Percentiles rank a stretch among this genome's conserved stretches.
phyloP scores from a whole-genome alignment of 345 rosid genomes.

The Capsella bursapastoris region DNA sequence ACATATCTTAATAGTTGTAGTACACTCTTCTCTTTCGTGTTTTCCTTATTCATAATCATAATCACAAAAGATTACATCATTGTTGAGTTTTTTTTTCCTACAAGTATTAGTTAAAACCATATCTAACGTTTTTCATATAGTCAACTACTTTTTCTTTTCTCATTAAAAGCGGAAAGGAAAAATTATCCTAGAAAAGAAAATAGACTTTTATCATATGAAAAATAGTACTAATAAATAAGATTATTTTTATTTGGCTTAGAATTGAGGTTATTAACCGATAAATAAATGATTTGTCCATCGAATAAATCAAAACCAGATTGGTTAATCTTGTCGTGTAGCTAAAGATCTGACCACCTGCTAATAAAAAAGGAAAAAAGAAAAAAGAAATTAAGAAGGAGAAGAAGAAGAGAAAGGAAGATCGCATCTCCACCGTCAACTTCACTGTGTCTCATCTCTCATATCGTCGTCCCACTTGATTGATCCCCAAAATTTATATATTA shows the following conservation, averaged over 20 bases:
- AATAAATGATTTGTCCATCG: not conserved
- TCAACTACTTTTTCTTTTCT: not conserved
- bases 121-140: not conserved
- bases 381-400: not conserved
- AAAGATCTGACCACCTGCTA: not conserved
- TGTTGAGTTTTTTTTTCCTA: not conserved
- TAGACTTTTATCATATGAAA: not conserved
- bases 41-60: not conserved
- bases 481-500: not conserved
- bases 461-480: constrained; percentile 17
- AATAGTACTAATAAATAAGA: too few species aligned
- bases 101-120: not conserved
- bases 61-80: not conserved
- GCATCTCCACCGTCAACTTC: constrained; percentile 9
- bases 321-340: not conserved
- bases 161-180: not conserved
- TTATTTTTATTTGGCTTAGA: not conserved
- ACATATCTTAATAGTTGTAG: not conserved
- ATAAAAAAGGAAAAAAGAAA: not conserved
- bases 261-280: not conserved
- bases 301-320: not conserved
- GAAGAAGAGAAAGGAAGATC: not conserved
- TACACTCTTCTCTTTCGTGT: not conserved
- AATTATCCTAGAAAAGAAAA: not conserved
- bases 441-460: not conserved